Percentiles rank a stretch among this genome's conserved stretches.
Evolutionary conservation across 805 yeast species (phyloP).

Genomic region (Kazachstania viticola): DNA sequence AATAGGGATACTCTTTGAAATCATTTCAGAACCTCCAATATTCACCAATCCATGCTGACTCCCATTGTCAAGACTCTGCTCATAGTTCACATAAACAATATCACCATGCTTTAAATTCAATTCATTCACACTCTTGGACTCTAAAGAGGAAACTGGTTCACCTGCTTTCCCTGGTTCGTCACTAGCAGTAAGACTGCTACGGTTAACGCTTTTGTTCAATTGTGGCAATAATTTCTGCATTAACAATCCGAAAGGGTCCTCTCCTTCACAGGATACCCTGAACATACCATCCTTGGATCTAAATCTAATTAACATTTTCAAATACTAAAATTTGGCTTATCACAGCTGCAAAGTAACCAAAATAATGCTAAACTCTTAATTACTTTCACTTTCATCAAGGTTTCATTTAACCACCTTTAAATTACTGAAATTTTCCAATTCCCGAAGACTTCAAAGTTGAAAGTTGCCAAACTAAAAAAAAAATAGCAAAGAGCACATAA

Average conservation of each 20-base stretch:
- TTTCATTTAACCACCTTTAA: too few species aligned
- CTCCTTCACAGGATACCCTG: conserved; percentile 44
- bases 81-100: conserved; percentile 37
- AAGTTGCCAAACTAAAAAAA: too few species aligned
- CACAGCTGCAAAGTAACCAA: too few species aligned
- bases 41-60: not conserved
- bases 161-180: conserved; percentile 19
- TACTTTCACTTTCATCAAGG: too few species aligned
- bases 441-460: too few species aligned
- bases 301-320: conserved; percentile 67
- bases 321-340: too few species aligned
- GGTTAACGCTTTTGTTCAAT: conserved; percentile 15
- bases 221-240: conserved; percentile 29
- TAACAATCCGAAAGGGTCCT: conserved; percentile 34
- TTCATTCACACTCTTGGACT: conserved; percentile 25
- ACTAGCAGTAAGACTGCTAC: conserved; percentile 19
- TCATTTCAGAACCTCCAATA: too few species aligned
- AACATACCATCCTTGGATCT: conserved; percentile 77
- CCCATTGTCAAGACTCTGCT: not conserved
- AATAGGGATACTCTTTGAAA: too few species aligned
- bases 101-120: conserved; percentile 51
- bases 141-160: conserved; percentile 17
- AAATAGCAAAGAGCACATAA: too few species aligned
- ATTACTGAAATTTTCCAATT: too few species aligned
- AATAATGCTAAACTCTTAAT: too few species aligned